Evolutionary conservation across 2,329 filamentous ascomycete genomes (phyloP).

Genomic region (Venturia pyrina): DNA sequence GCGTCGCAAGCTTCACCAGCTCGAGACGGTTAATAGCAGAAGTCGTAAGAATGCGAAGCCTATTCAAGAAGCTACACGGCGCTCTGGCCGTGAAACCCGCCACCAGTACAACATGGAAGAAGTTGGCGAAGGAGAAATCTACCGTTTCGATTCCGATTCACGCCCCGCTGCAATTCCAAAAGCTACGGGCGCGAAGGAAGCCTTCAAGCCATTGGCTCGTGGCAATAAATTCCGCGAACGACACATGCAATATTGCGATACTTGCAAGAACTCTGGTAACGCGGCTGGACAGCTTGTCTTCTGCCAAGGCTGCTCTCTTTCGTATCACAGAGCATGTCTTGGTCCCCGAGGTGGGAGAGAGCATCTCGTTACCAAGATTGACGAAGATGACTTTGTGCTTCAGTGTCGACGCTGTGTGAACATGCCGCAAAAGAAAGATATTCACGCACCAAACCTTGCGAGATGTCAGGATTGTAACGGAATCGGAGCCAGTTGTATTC

Average conservation of each 20-base stretch:
- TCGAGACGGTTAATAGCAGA: background rate
- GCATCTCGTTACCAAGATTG: slow-evolving; percentile 84
- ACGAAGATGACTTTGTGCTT: slow-evolving; percentile 65
- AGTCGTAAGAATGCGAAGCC: slow-evolving; percentile 15
- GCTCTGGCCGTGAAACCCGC: slow-evolving; percentile 37
- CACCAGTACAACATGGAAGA: slow-evolving; percentile 42
- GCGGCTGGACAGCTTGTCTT: slow-evolving; percentile 48
- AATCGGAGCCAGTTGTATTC: slow-evolving; percentile 56
- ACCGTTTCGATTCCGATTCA: slow-evolving; percentile 33
- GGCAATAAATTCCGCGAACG: slow-evolving; percentile 57
- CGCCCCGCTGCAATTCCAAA: slow-evolving; percentile 37
- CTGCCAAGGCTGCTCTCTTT: slow-evolving; percentile 81
- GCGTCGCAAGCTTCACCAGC: slow-evolving; percentile 14
- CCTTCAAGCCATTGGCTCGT: slow-evolving; percentile 53
- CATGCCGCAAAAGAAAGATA: slow-evolving; percentile 56
- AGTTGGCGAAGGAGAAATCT: slow-evolving; percentile 49
- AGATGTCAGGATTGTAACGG: slow-evolving; percentile 61
- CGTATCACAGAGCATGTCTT: slow-evolving; percentile 77
- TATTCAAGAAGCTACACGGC: slow-evolving; percentile 25
- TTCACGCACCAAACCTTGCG: slow-evolving; percentile 57
- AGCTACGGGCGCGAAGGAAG: slow-evolving; percentile 55
- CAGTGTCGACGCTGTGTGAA: slow-evolving; percentile 84
- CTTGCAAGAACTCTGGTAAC: slow-evolving; percentile 45
- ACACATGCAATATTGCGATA: slow-evolving; percentile 63
- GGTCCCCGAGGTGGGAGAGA: slow-evolving; percentile 64